Base-by-base conservation (phyloP, 768 basidiomycete species). In the Russula dissimulans region DNA sequence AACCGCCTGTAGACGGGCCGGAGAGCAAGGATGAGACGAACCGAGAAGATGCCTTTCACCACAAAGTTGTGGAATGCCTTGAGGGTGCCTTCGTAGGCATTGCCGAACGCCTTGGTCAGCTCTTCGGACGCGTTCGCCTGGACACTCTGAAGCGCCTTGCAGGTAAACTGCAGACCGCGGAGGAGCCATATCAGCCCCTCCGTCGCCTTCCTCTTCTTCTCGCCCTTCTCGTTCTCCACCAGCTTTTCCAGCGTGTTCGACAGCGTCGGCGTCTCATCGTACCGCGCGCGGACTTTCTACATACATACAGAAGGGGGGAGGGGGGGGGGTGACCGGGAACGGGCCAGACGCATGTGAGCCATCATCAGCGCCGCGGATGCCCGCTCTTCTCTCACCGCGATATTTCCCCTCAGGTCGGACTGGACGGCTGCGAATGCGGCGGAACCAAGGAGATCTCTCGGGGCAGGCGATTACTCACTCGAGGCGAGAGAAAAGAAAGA, bases 111-210 rank as follows among this genome's bases (percentile, higher is more conserved):
- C 0, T 65, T 74, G 2, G 82, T 67, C 14, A 99, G 82, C 70
- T 93, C 89, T 49, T 76, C 57, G 1, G 69, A 69, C 47, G 81
- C 76, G 72, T 95, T 81, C 4, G 75, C 77, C 67, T 92, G 87
- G 0, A 86, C 81, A 47, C 79, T 75, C 64, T 87, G 80, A 29
- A 99, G 81, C 0, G 89, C 89, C 58, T 81, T 77, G 73, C 86
- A 84, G 38, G 95, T 99, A 77, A 99, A 99, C 32, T 83, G 81
- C 54, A 95, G 81, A 3, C 93, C 97, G 34, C 94, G 85, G 50
- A 94, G 79, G 51, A 99, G 81, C 97, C 97, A 99, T 74, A 97
- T 75, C 56, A 97, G 80, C 15, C 92, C 94, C 69, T 95, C 87
- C 0, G 95, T 97, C 3, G 95, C 92, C 0, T 82, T 80, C 15